Conservation (phyloP, 768 basidiomycete species). For the Tricholoma flavovirens region DNA sequence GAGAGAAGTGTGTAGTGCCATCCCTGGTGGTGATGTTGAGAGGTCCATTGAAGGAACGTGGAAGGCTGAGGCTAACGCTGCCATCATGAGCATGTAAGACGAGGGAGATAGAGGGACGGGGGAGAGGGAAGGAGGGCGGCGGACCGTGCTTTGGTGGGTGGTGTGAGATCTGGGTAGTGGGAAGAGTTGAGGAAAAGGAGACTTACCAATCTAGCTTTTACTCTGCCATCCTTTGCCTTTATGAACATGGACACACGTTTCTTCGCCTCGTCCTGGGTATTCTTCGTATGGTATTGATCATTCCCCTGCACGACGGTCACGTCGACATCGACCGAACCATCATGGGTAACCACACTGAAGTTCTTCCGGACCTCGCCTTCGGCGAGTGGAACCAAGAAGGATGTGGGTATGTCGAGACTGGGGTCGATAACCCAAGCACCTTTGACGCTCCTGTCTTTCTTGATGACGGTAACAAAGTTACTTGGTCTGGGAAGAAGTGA, state of each 20-base stretch:
- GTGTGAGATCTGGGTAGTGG: background rate
- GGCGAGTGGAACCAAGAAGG: conserved; percentile 33
- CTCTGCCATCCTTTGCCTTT: conserved; percentile 23
- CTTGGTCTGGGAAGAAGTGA: conserved; percentile 22
- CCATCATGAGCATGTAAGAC: conserved; percentile 22
- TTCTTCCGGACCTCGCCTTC: conserved; percentile 34
- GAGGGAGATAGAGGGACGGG: conserved; percentile 21
- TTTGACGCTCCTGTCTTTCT: conserved; percentile 23
- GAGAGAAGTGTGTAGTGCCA: conserved; percentile 26
- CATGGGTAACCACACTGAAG: conserved; percentile 27
- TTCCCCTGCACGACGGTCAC: conserved; percentile 28
- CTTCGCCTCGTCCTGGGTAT: background rate
- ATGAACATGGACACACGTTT: conserved; percentile 15
- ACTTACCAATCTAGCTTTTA: conserved; percentile 21
- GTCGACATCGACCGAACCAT: conserved; percentile 32
- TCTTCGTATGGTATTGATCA: background rate
- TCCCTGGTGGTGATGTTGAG: conserved; percentile 23
- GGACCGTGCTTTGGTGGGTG: background rate
- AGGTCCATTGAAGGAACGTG: conserved; percentile 35
- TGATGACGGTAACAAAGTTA: conserved; percentile 28
- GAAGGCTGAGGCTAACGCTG: conserved; percentile 26
- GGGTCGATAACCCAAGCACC: conserved; percentile 41
- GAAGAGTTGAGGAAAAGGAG: background rate
- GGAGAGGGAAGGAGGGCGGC: conserved; percentile 17
- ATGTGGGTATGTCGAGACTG: conserved; percentile 30